Conservation (phyloP, 371 early-diverging fungal species). For the Mucor indicus region DNA sequence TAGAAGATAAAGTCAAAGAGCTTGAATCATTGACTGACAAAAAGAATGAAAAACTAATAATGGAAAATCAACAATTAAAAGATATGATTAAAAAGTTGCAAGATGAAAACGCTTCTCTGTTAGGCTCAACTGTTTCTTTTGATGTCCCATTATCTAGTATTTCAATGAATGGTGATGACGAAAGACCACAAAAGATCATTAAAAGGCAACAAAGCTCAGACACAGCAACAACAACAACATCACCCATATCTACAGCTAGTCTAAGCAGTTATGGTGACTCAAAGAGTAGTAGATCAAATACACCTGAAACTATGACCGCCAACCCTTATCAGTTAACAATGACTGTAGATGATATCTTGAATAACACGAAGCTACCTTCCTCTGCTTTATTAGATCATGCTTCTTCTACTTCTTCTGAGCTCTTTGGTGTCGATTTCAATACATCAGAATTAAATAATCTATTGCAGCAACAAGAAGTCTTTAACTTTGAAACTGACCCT, state of each 20-base stretch:
- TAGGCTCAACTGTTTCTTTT: constrained; percentile 42
- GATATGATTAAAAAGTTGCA: constrained; percentile 42
- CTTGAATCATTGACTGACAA: constrained; percentile 48
- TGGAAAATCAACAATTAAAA: constrained; percentile 55
- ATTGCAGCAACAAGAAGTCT: too few species aligned
- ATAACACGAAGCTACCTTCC: constrained; percentile 7
- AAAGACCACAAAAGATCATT: constrained; percentile 26
- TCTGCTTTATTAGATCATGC: constrained; percentile 15
- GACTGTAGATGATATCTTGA: constrained; percentile 19
- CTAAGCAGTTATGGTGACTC: constrained; percentile 4
- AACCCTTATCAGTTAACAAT: not conserved
- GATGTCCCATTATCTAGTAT: constrained; percentile 40
- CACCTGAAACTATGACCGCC: constrained; percentile 14
- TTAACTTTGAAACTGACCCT: constrained; percentile 17
- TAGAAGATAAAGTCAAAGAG: constrained; percentile 66
- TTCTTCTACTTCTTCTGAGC: too few species aligned
- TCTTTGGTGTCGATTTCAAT: too few species aligned
- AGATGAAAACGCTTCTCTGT: constrained; percentile 46
- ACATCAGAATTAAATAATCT: too few species aligned
- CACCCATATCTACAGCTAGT: constrained; percentile 5
- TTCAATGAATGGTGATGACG: constrained; percentile 2
- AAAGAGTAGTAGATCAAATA: constrained; percentile 11
- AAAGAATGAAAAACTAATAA: constrained; percentile 28
- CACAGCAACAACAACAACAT: not conserved
- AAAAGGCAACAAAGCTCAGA: too few species aligned